Evolutionary conservation across 768 basidiomycete species (phyloP), one percentile per base, ranked within the genome.

Genomic region (Tubosaeta brunneosetosa): DNA sequence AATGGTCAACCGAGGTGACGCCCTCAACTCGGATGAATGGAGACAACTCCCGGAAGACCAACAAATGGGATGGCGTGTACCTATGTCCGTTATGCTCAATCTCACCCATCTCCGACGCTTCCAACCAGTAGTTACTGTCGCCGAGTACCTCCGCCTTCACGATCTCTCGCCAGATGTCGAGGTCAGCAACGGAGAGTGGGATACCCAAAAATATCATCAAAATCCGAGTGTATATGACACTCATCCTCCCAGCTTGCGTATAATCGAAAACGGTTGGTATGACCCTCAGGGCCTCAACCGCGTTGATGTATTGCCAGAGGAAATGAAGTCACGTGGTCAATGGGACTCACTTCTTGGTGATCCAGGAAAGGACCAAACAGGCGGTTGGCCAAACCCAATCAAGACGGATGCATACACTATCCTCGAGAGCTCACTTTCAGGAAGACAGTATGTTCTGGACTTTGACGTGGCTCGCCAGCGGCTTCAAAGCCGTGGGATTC

Each of bases 1-100:
- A 32, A 77, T 76, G 73, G 64, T 78, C 31, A 77, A 77, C 58
- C 69, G 77, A 43, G 70, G 72, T 7, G 74, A 78, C 44, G 76
- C 69, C 10, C 61, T 76, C 53, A 63, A 70, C 27, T 73, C 65
- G 42, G 65, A 71, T 33, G 74, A 77, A 51, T 78, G 77, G 76
- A 64, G 71, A 4, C 54, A 67, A 6, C 55, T 72, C 6, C 73
- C 76, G 36, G 58, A 64, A 50, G 70, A 71, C 13, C 48, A 69
- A 44, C 69, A 67, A 46, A 71, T 70, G 66, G 71, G 60, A 12
- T 72, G 71, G 65, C 61, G 67, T 4, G 61, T 75, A 16, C 68
- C 68, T 29, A 66, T 73, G 17, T 62, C 68, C 44, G 31, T 65
- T 51, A 75, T 77, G 76, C 55, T 77, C 49, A 72, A 78, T 55